Evolutionary conservation across 768 basidiomycete genomes (phyloP), one percentile per base, ranked within the genome.

Genomic region (Termitomyces sp.): DNA sequence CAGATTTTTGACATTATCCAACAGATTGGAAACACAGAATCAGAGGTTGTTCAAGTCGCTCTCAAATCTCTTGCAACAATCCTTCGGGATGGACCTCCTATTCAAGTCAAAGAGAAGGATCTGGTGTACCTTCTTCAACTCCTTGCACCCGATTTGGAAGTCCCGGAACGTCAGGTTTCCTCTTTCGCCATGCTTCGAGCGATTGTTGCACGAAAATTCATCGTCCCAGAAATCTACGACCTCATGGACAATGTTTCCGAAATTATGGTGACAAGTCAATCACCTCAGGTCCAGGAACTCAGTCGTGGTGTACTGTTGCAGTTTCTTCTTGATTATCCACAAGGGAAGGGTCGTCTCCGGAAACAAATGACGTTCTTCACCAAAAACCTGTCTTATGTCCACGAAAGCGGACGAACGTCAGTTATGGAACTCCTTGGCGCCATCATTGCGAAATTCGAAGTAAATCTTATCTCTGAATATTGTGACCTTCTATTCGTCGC

Each of bases 161-260:
- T 98, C 35, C 85, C 90, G 0, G 78, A 78, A 13, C 85, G 93
- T 6, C 97, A 99, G 71, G 83, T 81, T 4, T 80, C 92, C 9
- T 88, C 92, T 8, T 98, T 99, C 69, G 75, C 89, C 1, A 82
- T 98, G 64, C 82, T 99, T 16, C 88, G 93, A 10, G 90, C 94
- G 26, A 93, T 98, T 63, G 86, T 98, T 16, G 81, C 88, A 6
- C 85, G 95, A 33, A 92, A 91, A 67, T 90, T 98, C 61, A 86
- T 98, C 33, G 92, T 96, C 0, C 92, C 92, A 0, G 97, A 98
- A 71, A 88, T 99, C 52, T 99, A 99, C 73, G 95, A 98, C 70
- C 73, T 95, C 36, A 98, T 99, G 95, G 92, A 92, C 59, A 86
- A 86, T 58, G 86, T 98, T 22, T 86, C 93, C 3, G 88, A 93